These are phyloP conservation scores for Coccomyxa sp. DNA, from an alignment of 139 green algal species.

Conservation along the genomic window DNA sequence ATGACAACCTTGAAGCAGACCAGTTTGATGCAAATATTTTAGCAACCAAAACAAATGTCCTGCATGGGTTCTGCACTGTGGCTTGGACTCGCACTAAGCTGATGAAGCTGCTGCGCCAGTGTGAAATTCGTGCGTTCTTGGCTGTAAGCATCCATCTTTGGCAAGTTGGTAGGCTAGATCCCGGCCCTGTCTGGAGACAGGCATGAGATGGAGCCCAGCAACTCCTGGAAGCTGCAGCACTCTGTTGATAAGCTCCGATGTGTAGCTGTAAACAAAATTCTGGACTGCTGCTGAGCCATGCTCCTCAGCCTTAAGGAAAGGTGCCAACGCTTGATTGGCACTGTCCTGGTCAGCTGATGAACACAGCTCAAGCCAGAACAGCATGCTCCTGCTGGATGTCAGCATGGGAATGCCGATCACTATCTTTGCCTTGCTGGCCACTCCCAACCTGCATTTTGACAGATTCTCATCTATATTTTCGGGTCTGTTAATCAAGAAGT, in stretches of 20 bases:
- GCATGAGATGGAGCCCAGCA: slow-evolving; percentile 67
- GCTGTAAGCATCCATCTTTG: too few relatives aligned
- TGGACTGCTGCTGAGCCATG: neutral
- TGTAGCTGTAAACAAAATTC: slow-evolving; percentile 20
- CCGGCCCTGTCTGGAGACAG: slow-evolving; percentile 40
- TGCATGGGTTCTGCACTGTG: too few relatives aligned
- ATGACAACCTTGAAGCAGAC: too few relatives aligned
- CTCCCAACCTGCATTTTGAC: slow-evolving; percentile 5
- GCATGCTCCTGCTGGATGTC: slow-evolving; percentile 45
- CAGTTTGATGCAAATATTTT: too few relatives aligned
- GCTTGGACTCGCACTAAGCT: too few relatives aligned
- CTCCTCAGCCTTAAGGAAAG: slow-evolving; percentile 15
- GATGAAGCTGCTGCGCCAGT: too few relatives aligned
- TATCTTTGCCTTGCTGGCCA: slow-evolving; percentile 18
- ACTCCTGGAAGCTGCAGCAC: slow-evolving; percentile 40
- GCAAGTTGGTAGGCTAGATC: too few relatives aligned
- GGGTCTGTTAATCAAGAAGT: neutral
- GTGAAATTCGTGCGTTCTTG: too few relatives aligned
- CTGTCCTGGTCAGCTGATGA: slow-evolving; percentile 14
- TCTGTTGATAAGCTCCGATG: slow-evolving; percentile 31
- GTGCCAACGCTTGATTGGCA: slow-evolving; percentile 14
- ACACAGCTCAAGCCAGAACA: slow-evolving; percentile 65
- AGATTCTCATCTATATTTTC: neutral
- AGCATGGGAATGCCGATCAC: slow-evolving; percentile 60
- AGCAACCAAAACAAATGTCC: too few relatives aligned